phyloP scores from a whole-genome alignment of 2,329 filamentous ascomycete genomes.

The Grosmannia clavigera region DNA sequence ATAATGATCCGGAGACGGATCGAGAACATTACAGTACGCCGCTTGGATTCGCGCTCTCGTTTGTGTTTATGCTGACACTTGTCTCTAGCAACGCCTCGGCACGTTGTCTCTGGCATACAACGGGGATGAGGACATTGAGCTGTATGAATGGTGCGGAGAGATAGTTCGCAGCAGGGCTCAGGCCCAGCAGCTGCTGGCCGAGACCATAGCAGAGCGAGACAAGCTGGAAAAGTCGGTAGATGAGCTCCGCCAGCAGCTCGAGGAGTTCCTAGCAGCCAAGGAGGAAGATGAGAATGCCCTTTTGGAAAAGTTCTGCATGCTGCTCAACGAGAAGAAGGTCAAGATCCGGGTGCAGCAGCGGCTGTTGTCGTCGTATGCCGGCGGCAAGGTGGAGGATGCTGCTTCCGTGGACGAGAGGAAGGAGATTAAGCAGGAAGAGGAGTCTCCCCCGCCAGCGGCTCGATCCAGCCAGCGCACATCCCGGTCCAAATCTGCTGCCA shows the following conservation, averaged over 20 bases:
- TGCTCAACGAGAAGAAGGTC: slow-evolving; percentile 69
- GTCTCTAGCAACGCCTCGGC: slow-evolving; percentile 56
- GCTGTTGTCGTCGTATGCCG: slow-evolving; percentile 27
- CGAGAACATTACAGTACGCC: slow-evolving; percentile 53
- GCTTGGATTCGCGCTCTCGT: slow-evolving; percentile 3
- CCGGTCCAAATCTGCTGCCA: neutral
- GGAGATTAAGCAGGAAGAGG: neutral
- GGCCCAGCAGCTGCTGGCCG: slow-evolving; percentile 29
- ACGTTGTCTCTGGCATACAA: slow-evolving; percentile 44
- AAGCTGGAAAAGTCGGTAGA: slow-evolving; percentile 43
- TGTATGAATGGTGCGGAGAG: slow-evolving; percentile 58
- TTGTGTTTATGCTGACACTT: slow-evolving; percentile 9
- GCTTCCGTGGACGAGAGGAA: slow-evolving; percentile 15
- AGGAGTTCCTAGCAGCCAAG: slow-evolving; percentile 55
- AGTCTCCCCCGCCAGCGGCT: neutral
- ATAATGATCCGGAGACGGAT: slow-evolving; percentile 54
- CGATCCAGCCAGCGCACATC: neutral
- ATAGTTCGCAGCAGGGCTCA: slow-evolving; percentile 37
- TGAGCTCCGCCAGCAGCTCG: slow-evolving; percentile 49
- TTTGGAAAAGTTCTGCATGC: slow-evolving; percentile 54
- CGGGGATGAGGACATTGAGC: slow-evolving; percentile 45
- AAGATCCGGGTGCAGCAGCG: slow-evolving; percentile 66
- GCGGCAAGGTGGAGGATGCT: slow-evolving; percentile 4
- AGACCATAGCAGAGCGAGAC: slow-evolving; percentile 27
- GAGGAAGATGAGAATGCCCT: slow-evolving; percentile 53